phyloP scores from a whole-genome alignment of 306 rosid species.

The Luffa aegyptiaca region DNA sequence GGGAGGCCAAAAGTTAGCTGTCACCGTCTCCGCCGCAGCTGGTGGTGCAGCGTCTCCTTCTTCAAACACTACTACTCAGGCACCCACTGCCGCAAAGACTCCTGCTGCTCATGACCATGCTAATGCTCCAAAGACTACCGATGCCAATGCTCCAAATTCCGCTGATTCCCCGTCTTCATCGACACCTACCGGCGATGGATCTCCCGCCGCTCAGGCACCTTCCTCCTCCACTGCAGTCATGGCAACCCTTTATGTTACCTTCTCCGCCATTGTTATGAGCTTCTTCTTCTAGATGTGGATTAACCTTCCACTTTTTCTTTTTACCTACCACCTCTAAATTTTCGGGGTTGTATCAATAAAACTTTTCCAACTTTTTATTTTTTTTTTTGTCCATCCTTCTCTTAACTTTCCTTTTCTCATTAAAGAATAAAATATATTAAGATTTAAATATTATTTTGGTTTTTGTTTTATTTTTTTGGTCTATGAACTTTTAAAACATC shows the following conservation, averaged over 20 bases:
- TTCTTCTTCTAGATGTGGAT: background rate
- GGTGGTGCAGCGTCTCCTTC: background rate
- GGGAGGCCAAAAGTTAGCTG: background rate
- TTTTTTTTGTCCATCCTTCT: too few relatives aligned
- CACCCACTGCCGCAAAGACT: background rate
- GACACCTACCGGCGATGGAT: background rate
- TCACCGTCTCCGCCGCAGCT: background rate
- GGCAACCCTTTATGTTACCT: background rate
- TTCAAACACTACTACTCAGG: background rate
- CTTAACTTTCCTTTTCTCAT: too few relatives aligned
- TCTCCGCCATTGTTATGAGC: background rate
- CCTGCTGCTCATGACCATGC: too few relatives aligned
- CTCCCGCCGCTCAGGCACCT: background rate
- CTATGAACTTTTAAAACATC: too few relatives aligned
- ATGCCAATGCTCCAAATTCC: background rate
- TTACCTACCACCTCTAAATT: too few relatives aligned
- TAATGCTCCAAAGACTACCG: too few relatives aligned
- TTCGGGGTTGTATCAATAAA: too few relatives aligned
- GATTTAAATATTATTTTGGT: too few relatives aligned
- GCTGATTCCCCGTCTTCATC: background rate
- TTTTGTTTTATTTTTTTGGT: too few relatives aligned
- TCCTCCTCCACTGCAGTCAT: background rate
- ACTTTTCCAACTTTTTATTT: too few relatives aligned
- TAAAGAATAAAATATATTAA: too few relatives aligned
- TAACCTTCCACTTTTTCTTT: too few relatives aligned